Evolutionary conservation across 2,329 filamentous ascomycete species (phyloP).

Genomic region (Septoria linicola): DNA sequence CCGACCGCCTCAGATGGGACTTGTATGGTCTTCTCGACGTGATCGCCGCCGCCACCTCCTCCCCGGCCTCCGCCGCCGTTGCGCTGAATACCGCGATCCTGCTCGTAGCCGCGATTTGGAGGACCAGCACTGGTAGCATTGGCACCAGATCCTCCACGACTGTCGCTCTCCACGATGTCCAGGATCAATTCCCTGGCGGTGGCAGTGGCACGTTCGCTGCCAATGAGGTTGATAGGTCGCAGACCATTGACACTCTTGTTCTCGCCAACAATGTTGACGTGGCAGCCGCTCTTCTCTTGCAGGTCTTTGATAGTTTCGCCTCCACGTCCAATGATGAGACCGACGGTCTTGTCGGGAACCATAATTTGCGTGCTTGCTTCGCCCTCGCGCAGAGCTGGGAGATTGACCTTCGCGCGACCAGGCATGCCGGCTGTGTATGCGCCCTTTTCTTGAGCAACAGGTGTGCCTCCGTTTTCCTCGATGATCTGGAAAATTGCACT

Average conservation of each 20-base stretch:
- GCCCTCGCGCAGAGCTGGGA: constrained; percentile 65
- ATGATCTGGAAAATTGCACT: constrained; percentile 83
- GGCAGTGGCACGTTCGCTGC: constrained; percentile 69
- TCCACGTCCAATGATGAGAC: constrained; percentile 88
- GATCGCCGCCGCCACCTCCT: constrained; percentile 50
- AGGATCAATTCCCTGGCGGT: constrained; percentile 84
- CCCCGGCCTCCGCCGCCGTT: constrained; percentile 41
- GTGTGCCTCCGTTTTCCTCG: constrained; percentile 69
- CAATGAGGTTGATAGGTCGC: constrained; percentile 86
- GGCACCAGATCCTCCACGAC: constrained; percentile 42
- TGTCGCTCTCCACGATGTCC: constrained; percentile 92
- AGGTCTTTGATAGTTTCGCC: constrained; percentile 91
- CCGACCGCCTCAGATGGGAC: constrained; percentile 89
- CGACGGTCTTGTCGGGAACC: constrained; percentile 90
- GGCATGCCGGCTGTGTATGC: constrained; percentile 39
- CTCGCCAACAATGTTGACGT: constrained; percentile 92
- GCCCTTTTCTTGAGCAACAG: constrained; percentile 41
- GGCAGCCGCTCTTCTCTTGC: constrained; percentile 88
- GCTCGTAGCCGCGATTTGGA: constrained; percentile 36
- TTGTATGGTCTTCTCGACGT: constrained; percentile 74
- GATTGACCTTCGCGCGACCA: constrained; percentile 39
- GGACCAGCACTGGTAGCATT: constrained; percentile 17
- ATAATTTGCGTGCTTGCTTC: constrained; percentile 90
- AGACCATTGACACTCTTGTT: constrained; percentile 89
- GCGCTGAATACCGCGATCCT: constrained; percentile 29